Evolutionary conservation across 345 rosid genomes (phyloP).

Genomic region (Aethionema arabicum): DNA sequence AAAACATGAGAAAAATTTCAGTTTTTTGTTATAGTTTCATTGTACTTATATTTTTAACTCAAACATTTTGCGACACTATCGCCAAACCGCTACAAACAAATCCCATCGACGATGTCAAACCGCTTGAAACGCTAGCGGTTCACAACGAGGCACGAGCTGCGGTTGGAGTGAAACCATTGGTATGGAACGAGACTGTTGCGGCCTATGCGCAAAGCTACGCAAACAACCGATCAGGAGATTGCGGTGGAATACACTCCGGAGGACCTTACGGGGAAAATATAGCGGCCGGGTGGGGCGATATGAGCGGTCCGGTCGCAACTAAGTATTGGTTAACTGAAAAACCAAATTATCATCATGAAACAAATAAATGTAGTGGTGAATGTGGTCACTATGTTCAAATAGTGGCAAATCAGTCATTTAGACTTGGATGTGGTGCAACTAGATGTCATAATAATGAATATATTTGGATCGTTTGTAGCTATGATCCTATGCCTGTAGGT

Average conservation of each 20-base stretch:
- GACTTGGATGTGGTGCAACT: conserved; percentile 63
- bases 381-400: conserved; percentile 75
- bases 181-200: conserved; percentile 48
- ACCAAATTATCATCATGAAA: conserved; percentile 42
- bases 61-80: too few species aligned
- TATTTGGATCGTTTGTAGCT: conserved; percentile 54
- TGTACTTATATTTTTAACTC: too few species aligned
- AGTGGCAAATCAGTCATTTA: conserved; percentile 55
- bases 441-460: conserved; percentile 49
- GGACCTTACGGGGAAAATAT: conserved; percentile 61
- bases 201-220: conserved; percentile 46
- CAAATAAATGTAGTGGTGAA: conserved; percentile 44
- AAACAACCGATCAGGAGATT: conserved; percentile 22
- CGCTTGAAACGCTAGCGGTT: conserved; percentile 40
- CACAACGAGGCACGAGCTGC: conserved; percentile 47
- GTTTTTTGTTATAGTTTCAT: too few species aligned
- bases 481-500: conserved; percentile 43
- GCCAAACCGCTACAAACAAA: conserved; percentile 15
- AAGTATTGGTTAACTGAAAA: conserved; percentile 54
- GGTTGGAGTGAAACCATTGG: conserved; percentile 48
- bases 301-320: conserved; percentile 45
- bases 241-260: conserved; percentile 44
- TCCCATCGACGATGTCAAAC: conserved; percentile 35
- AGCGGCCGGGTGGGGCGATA: conserved; percentile 40
- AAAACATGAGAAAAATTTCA: too few species aligned